Percentiles rank a stretch among this genome's conserved stretches.
These are phyloP conservation scores for Dichotomocladium elegans DNA, from an alignment of 371 early-diverging fungal genomes.

Conservation along the genomic window DNA sequence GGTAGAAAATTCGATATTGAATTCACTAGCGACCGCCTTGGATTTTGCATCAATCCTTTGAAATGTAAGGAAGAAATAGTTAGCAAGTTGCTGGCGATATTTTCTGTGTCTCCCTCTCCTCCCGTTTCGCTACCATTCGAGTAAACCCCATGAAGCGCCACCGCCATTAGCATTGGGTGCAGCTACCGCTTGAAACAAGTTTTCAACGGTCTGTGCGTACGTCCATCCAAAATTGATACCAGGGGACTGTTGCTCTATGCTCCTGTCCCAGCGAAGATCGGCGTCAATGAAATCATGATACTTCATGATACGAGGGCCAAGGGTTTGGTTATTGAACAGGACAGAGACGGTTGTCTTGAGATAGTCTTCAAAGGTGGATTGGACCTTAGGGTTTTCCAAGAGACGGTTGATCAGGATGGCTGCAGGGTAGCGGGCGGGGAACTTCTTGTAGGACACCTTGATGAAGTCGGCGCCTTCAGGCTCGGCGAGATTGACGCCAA, in stretches of 20 bases:
- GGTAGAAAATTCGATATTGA: constrained; percentile 33
- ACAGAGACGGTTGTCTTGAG: constrained; percentile 35
- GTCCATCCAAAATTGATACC: constrained; percentile 54
- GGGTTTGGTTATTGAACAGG: constrained; percentile 47
- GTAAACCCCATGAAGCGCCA: constrained; percentile 46
- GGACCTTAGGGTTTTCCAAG: constrained; percentile 35
- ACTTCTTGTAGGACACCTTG: constrained; percentile 33
- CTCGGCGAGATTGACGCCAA: constrained; percentile 48
- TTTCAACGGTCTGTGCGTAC: constrained; percentile 32
- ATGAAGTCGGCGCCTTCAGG: constrained; percentile 23
- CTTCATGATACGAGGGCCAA: constrained; percentile 35
- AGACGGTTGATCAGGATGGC: constrained; percentile 49
- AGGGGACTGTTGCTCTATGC: constrained; percentile 47
- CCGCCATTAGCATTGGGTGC: constrained; percentile 20
- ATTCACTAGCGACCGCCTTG: constrained; percentile 39
- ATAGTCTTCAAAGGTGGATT: constrained; percentile 39
- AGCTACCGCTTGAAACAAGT: constrained; percentile 34
- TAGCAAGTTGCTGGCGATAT: background rate
- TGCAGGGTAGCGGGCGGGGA: constrained; percentile 28
- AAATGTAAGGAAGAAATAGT: no score
- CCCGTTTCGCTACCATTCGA: constrained; percentile 26
- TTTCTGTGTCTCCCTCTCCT: background rate
- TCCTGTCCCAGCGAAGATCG: constrained; percentile 54
- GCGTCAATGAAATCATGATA: constrained; percentile 46
- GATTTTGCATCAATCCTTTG: constrained; percentile 25